phyloP scores from a whole-genome alignment of 805 yeast genomes.

The Pichia phayaonensis region DNA sequence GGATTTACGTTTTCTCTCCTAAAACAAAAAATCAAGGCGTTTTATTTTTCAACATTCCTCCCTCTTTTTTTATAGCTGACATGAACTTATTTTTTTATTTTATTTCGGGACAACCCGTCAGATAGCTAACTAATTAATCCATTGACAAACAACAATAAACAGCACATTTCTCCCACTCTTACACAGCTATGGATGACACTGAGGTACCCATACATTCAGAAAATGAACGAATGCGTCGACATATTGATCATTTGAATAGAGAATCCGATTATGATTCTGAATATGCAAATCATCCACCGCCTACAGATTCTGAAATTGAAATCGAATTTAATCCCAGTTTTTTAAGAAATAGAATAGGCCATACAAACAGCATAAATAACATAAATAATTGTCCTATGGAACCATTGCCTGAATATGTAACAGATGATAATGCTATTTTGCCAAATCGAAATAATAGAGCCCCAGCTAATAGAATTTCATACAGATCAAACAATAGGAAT shows the following conservation, averaged over 20 bases:
- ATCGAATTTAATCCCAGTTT: not conserved
- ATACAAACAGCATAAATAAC: not conserved
- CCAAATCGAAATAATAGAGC: not conserved
- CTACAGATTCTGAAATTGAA: conserved; percentile 27
- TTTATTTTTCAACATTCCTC: no score
- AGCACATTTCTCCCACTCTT: no score
- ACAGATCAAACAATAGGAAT: not conserved
- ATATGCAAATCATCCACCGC: conserved; percentile 37
- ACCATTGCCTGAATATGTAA: not conserved
- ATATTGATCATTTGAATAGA: not conserved
- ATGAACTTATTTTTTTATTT: no score
- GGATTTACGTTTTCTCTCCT: no score
- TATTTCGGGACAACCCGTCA: no score
- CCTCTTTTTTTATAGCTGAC: no score
- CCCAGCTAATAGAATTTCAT: not conserved
- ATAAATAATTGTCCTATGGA: not conserved
- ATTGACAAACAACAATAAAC: no score
- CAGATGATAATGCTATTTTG: not conserved
- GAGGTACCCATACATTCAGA: not conserved
- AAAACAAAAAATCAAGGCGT: no score
- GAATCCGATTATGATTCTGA: conserved; percentile 20
- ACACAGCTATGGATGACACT: not conserved
- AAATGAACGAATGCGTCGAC: conserved; percentile 1
- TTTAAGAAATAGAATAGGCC: not conserved
- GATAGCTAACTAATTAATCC: not conserved